Percentiles rank a stretch among this genome's conserved stretches.
These are phyloP conservation scores for Emydomyces testavorans DNA, from an alignment of 2,329 filamentous ascomycete genomes.

Conservation along the genomic window DNA sequence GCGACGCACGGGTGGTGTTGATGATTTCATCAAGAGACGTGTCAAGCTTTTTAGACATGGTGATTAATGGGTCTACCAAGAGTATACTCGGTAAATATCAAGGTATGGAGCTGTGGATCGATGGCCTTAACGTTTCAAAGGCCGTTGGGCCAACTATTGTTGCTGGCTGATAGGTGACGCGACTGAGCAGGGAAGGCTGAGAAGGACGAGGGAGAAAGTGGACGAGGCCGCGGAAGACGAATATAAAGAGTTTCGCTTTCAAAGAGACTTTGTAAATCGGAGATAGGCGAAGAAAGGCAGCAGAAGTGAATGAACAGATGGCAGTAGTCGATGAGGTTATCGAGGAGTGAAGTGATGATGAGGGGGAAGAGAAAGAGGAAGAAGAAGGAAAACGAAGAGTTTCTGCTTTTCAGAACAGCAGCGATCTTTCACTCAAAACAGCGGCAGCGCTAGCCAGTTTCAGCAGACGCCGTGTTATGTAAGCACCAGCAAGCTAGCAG, in stretches of 20 bases:
- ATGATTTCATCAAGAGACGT: slow-evolving; percentile 96
- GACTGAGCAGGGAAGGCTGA: background rate
- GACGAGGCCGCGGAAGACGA: background rate
- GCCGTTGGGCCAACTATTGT: background rate
- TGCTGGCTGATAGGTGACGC: slow-evolving; percentile 4
- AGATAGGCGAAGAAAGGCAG: background rate
- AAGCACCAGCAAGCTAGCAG: too few relatives aligned
- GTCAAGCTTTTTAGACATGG: slow-evolving; percentile 90
- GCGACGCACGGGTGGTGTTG: slow-evolving; percentile 55
- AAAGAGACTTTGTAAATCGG: background rate
- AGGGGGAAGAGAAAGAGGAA: background rate
- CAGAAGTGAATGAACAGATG: slow-evolving; percentile 4
- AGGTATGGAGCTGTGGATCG: background rate
- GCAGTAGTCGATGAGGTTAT: background rate
- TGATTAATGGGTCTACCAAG: slow-evolving; percentile 21
- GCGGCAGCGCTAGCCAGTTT: slow-evolving; percentile 4
- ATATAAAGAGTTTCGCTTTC: background rate
- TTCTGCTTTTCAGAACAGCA: background rate
- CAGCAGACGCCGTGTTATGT: background rate
- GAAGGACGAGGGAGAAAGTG: background rate
- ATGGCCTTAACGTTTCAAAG: background rate
- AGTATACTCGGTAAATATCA: background rate
- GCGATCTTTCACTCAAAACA: background rate
- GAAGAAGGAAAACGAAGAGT: slow-evolving; percentile 4
- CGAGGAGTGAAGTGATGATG: background rate